Evolutionary conservation across 768 basidiomycete species (phyloP), one percentile per base, ranked within the genome.

Genomic region (Auricularia cornea): DNA sequence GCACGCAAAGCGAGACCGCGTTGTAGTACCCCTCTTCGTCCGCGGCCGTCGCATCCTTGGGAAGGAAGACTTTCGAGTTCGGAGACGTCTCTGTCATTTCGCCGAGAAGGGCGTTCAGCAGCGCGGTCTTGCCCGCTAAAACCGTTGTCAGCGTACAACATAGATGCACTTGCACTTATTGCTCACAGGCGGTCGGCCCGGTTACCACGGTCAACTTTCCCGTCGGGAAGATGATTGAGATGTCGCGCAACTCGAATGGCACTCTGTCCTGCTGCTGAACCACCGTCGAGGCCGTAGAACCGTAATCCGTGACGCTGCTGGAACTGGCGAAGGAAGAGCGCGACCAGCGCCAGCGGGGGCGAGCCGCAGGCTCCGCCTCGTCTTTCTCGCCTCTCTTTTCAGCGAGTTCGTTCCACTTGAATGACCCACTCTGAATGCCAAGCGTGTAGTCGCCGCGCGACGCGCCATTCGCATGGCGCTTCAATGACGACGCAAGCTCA

Each of bases 151-250:
- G 20, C 26, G 59, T 29, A 11, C 31, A 16, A 48, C 28, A 28
- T 56, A n/a, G n/a, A n/a, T n/a, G n/a, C n/a, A n/a, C n/a, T n/a
- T 40, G 54, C 54, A 48, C 20, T 6, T 20, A 20, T 8, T 57
- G 20, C 54, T 8, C 3, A 57, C 54, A 65, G 14, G 75, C 76
- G 8, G 74, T 76, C 0, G 75, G 71, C 1, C 88, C 89, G 28
- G 87, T 87, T 60, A 94, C 78, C 6, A 94, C 75, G 0, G 88
- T 84, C 20, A 94, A 74, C 71, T 85, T 71, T 11, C 87, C 85
- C 35, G 86, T 80, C 0, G 92, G 91, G 76, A 94, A 94, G 57
- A 77, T 70, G 35, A 94, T 75, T 30, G 78, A 77, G 35, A 93
- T 76, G 70, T 93, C 86, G 62, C 73, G 73, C 40, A 94, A 74